Conservation (phyloP, 371 early-diverging fungal genomes). For the Mucor plumbeus region DNA sequence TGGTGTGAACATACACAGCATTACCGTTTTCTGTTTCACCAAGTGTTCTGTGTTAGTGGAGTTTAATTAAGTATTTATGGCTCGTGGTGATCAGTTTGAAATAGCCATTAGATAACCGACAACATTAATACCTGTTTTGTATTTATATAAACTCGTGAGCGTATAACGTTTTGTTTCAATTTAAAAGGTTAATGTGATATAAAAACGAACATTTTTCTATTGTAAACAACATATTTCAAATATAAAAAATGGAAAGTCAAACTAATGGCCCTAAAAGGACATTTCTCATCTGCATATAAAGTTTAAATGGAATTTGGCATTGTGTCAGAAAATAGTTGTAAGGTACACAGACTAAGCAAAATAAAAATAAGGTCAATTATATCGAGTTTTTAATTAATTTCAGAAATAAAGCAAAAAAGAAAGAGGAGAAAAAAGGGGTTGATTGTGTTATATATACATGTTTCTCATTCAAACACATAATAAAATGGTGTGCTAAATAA, state of each 20-base stretch:
- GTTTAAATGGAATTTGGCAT: constrained; percentile 4
- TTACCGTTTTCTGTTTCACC: background rate
- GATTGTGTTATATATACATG: background rate
- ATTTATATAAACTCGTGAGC: background rate
- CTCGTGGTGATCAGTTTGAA: background rate
- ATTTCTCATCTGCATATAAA: constrained; percentile 3
- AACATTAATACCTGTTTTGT: background rate
- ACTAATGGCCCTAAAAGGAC: background rate
- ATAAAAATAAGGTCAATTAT: background rate
- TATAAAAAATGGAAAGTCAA: background rate
- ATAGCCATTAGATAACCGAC: background rate
- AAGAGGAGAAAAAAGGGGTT: background rate
- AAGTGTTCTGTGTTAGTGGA: background rate
- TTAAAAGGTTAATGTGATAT: background rate
- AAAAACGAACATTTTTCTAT: too few species aligned
- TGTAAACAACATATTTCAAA: too few species aligned
- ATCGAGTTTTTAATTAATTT: constrained; percentile 2
- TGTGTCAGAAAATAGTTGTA: background rate
- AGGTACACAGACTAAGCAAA: background rate
- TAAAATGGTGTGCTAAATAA: background rate
- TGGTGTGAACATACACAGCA: background rate
- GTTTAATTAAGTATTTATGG: background rate
- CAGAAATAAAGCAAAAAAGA: background rate
- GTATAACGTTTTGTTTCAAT: background rate
- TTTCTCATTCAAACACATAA: background rate